A percentile compares a stretch with the other conserved stretches of the same genome.
phyloP scores from a whole-genome alignment of 495 filamentous ascomycete species.

The Annulohypoxylon stygium region DNA sequence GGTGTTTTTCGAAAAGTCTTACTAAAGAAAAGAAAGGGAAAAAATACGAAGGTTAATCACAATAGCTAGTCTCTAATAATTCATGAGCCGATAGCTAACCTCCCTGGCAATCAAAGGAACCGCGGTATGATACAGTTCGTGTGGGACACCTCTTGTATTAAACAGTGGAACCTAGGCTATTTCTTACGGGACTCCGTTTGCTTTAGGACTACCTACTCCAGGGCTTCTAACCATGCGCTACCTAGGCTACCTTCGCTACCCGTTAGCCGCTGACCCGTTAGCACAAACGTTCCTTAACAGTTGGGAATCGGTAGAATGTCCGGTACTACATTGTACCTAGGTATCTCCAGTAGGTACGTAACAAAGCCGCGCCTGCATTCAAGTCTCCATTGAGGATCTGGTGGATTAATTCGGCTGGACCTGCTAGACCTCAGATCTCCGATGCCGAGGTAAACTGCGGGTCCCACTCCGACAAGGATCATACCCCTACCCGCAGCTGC shows the following conservation, averaged over 20 bases:
- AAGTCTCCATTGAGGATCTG: background rate
- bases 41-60: slow-evolving; percentile 22
- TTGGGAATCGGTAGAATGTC: slow-evolving; percentile 30
- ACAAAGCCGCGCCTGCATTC: slow-evolving; percentile 10
- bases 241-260: background rate
- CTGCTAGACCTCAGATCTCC: slow-evolving; percentile 22
- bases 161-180: slow-evolving; percentile 45
- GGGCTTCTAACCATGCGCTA: background rate
- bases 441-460: slow-evolving; percentile 50
- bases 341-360: background rate
- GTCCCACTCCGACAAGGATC: slow-evolving; percentile 10
- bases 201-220: no score
- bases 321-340: slow-evolving; percentile 4
- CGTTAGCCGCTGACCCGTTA: slow-evolving; percentile 38
- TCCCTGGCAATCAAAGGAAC: slow-evolving; percentile 34
- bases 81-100: slow-evolving; percentile 22
- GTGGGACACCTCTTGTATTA: slow-evolving; percentile 20
- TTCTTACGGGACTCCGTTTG: background rate
- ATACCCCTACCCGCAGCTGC: slow-evolving; percentile 21
- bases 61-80: slow-evolving; percentile 4
- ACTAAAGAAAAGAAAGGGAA: slow-evolving; percentile 27
- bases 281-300: slow-evolving; percentile 9
- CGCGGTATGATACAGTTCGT: slow-evolving; percentile 45
- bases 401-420: slow-evolving; percentile 34
- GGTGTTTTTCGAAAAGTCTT: slow-evolving; percentile 37